Conservation (phyloP, 768 basidiomycete species). For the Psilocybe tampanensis region DNA sequence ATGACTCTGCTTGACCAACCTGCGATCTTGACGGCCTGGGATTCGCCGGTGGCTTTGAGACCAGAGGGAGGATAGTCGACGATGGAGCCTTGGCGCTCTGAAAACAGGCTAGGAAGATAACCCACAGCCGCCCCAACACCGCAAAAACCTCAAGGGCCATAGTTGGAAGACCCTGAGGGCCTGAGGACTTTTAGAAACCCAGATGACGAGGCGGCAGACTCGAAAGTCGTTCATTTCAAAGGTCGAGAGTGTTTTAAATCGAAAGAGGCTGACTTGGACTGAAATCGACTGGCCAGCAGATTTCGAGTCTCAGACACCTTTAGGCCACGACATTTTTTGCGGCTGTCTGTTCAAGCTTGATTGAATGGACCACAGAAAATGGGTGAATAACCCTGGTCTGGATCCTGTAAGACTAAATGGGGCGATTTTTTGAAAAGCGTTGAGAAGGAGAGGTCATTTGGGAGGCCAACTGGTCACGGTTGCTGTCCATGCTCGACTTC, state of each 20-base stretch:
- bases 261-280: slow-evolving; percentile 1
- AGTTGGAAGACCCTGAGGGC: background rate
- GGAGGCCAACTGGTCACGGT: no score
- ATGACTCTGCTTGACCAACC: background rate
- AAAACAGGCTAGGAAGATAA: slow-evolving; percentile 7
- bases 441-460: no score
- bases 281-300: background rate
- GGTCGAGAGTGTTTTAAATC: background rate
- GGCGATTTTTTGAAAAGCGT: no score
- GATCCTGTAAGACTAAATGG: no score
- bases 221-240: slow-evolving; percentile 1
- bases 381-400: no score
- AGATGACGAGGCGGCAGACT: background rate
- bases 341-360: background rate
- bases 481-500: no score
- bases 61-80: slow-evolving; percentile 10
- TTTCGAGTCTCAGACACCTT: no score
- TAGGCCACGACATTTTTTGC: background rate
- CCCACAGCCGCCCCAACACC: slow-evolving; percentile 13
- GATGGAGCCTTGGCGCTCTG: background rate
- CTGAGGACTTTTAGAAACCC: background rate
- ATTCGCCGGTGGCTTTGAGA: background rate
- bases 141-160: slow-evolving; percentile 4
- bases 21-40: background rate
- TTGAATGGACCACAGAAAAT: no score